Base-by-base conservation (phyloP, 305 asterid genomes). In the Salvia sclarea region DNA sequence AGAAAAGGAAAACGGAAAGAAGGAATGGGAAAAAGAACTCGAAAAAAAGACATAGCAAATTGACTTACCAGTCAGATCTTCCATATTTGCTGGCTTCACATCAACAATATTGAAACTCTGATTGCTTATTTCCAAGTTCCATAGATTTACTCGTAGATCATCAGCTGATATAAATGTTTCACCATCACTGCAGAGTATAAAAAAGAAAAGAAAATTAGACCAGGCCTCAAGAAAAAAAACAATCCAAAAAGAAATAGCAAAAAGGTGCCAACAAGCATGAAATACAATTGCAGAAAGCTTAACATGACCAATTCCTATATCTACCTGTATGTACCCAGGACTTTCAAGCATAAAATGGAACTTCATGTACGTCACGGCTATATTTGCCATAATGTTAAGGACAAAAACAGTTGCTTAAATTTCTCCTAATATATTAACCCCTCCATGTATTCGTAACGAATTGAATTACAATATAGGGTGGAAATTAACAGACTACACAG, bases 121-220 rank as follows among this genome's bases (percentile, higher is more conserved):
- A 79, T 85, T 91, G 83, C 97, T 91, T 65, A 94, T 88, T 85
- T 91, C 98, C 88, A 94, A 86, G 86, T 94, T 94, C 99, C 99
- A 94, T 66, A 94, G 97, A 81, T 94, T 94, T 81, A 94, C 82
- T 59, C 98, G 89, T 35, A 94, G 87, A 85, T 94, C 99, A 80
- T 94, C 98, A 72, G 98, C 98, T 43, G 98, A 94, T 85, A 94
- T 89, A 80, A 94, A 94, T 45, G 96, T 94, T 83, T 91, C 98
- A 66, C 99, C 95, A 72, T 94, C 99, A 78, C 99, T 94, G 83
- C 47, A 74, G 55, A 77, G 75, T 53, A 80, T 77, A 33, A 25
- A 52, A 49, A 64, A 41, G 25, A 35, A 31, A 5, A 56, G n/a
- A 59, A 45, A 68, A 65, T 50, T 35, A 62, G 21, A 30, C 41